phyloP scores from a whole-genome alignment of 345 rosid species.

The Excoecaria agallocha region DNA sequence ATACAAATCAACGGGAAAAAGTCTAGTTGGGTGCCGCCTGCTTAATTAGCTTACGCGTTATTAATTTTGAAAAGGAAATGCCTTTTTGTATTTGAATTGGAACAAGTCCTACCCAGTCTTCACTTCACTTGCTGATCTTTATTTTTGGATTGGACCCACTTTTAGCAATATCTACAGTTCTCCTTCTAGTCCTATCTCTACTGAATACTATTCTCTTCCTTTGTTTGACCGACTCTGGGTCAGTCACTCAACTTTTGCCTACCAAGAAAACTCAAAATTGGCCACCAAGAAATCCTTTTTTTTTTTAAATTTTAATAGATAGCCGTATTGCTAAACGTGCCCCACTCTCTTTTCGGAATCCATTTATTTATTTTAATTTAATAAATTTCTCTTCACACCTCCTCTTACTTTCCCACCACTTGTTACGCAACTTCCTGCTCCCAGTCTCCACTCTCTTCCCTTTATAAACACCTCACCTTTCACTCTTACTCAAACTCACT shows the following conservation, averaged over 20 bases:
- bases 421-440: constrained; percentile 59
- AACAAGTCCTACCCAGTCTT: constrained; percentile 14
- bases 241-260: constrained; percentile 23
- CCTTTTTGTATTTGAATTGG: constrained; percentile 25
- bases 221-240: constrained; percentile 41
- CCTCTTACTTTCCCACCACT: constrained; percentile 42
- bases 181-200: not conserved
- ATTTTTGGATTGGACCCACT: not conserved
- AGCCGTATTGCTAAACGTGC: constrained; percentile 28
- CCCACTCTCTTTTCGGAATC: constrained; percentile 13
- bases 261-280: constrained; percentile 29
- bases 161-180: not conserved
- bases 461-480: constrained; percentile 20
- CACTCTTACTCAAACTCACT: constrained; percentile 26
- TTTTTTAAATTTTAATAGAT: no score
- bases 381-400: not conserved
- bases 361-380: not conserved
- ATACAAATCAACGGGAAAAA: not conserved
- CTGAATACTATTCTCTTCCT: not conserved
- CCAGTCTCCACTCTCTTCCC: constrained; percentile 8
- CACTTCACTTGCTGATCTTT: constrained; percentile 13
- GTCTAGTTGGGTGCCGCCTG: constrained; percentile 27
- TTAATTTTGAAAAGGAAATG: not conserved
- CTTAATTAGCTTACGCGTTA: constrained; percentile 19
- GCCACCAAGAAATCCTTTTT: constrained; percentile 1